phyloP scores from a whole-genome alignment of 139 green algal genomes.

The Zygnema cylindricum region DNA sequence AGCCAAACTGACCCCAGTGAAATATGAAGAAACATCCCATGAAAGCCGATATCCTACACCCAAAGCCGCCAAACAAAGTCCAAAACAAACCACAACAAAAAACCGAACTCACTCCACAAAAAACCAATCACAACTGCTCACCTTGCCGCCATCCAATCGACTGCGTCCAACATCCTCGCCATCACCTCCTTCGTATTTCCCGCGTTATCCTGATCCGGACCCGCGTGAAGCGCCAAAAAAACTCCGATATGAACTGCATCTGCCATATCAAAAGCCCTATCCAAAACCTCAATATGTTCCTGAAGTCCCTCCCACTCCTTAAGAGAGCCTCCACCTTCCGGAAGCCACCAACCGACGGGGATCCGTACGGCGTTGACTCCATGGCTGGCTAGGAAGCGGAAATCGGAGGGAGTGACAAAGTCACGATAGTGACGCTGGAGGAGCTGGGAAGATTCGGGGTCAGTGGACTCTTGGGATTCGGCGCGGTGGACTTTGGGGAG shows the following conservation, averaged over 20 bases:
- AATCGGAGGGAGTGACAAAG: slow-evolving; percentile 3
- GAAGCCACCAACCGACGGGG: slow-evolving; percentile 30
- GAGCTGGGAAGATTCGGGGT: not conserved
- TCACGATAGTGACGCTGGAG: not conserved
- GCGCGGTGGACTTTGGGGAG: not conserved
- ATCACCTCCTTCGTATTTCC: not conserved
- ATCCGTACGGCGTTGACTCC: slow-evolving; percentile 43
- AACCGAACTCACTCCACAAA: too few species aligned
- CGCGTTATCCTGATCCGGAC: slow-evolving; percentile 10
- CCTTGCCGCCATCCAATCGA: slow-evolving; percentile 11
- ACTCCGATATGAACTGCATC: not conserved
- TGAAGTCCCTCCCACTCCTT: not conserved
- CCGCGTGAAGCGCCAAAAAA: not conserved
- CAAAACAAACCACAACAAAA: too few species aligned
- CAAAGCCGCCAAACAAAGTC: too few species aligned
- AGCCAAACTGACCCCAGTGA: too few species aligned
- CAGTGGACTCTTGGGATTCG: not conserved
- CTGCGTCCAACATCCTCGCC: slow-evolving; percentile 10
- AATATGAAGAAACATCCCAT: too few species aligned
- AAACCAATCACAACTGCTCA: too few species aligned
- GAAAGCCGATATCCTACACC: too few species aligned
- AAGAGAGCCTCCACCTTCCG: not conserved
- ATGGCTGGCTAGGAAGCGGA: not conserved
- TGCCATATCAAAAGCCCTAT: slow-evolving; percentile 14
- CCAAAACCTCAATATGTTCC: slow-evolving; percentile 4